phyloP scores from a whole-genome alignment of 1,139 yeast genomes.

The Candida sojae region DNA sequence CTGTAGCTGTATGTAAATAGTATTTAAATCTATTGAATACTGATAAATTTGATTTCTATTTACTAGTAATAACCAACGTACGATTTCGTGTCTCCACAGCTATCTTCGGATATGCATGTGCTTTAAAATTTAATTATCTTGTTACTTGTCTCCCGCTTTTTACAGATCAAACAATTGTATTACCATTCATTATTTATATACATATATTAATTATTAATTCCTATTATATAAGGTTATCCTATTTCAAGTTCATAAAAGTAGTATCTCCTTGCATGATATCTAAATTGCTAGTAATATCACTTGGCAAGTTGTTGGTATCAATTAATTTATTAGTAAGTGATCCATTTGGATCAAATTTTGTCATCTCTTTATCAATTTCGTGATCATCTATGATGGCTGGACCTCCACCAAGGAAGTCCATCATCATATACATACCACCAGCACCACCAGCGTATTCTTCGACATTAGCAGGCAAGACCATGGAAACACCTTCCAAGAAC shows the following conservation, averaged over 20 bases:
- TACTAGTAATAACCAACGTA: no score
- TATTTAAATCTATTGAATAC: no score
- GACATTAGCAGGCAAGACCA: constrained; percentile 80
- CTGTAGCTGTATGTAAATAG: no score
- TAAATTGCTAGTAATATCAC: constrained; percentile 51
- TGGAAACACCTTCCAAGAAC: constrained; percentile 91
- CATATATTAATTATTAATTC: not conserved
- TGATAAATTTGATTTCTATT: no score
- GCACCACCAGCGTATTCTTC: constrained; percentile 82
- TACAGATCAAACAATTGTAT: no score
- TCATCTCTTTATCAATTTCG: constrained; percentile 45
- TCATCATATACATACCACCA: constrained; percentile 90
- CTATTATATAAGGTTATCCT: constrained; percentile 3
- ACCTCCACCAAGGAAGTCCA: constrained; percentile 81
- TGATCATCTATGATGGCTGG: constrained; percentile 48
- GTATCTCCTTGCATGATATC: constrained; percentile 50
- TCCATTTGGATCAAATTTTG: constrained; percentile 46
- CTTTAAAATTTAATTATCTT: not conserved
- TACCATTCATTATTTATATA: not conserved
- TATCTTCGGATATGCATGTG: not conserved
- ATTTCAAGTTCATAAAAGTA: constrained; percentile 16
- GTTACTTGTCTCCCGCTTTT: no score
- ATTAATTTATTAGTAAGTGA: constrained; percentile 43
- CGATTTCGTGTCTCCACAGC: no score
- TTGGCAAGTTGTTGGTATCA: constrained; percentile 58